Conservation (phyloP, 225 moss, liverwort and hornwort species). For the Physcomitrellopsis africana region DNA sequence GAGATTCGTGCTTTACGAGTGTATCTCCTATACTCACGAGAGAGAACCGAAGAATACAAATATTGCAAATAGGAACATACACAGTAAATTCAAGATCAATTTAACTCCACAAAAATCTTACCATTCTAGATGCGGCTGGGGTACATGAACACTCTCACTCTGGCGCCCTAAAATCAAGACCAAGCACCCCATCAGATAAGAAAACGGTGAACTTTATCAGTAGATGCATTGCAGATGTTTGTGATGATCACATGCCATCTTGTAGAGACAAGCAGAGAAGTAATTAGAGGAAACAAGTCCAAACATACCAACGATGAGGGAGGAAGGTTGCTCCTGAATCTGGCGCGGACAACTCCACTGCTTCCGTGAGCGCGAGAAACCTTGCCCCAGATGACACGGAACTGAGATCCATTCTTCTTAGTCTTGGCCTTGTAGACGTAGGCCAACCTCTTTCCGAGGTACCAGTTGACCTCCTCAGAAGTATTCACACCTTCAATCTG, state of each 20-base stretch:
- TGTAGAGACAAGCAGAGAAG: too few species aligned
- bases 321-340: constrained; percentile 85
- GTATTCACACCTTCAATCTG: constrained; percentile 91
- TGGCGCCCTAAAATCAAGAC: constrained; percentile 58
- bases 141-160: constrained; percentile 86
- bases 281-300: too few species aligned
- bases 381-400: constrained; percentile 91
- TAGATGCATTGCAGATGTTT: too few species aligned
- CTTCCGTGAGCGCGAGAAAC: constrained; percentile 78
- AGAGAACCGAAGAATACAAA: too few species aligned
- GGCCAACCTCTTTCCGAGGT: constrained; percentile 83
- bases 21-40: too few species aligned
- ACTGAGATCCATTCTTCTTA: constrained; percentile 80
- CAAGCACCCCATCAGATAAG: too few species aligned
- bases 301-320: constrained; percentile 72
- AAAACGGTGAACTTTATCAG: too few species aligned
- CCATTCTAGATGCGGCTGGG: constrained; percentile 73
- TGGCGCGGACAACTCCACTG: constrained; percentile 83
- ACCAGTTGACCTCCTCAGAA: constrained; percentile 82
- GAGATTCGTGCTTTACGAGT: too few species aligned
- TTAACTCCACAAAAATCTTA: constrained; percentile 7
- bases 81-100: not conserved
- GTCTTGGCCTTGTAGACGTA: constrained; percentile 92
- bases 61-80: not conserved
- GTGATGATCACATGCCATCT: too few species aligned